Evolutionary conservation across 2,329 filamentous ascomycete genomes (phyloP).

Genomic region (Aphanocladium album): DNA sequence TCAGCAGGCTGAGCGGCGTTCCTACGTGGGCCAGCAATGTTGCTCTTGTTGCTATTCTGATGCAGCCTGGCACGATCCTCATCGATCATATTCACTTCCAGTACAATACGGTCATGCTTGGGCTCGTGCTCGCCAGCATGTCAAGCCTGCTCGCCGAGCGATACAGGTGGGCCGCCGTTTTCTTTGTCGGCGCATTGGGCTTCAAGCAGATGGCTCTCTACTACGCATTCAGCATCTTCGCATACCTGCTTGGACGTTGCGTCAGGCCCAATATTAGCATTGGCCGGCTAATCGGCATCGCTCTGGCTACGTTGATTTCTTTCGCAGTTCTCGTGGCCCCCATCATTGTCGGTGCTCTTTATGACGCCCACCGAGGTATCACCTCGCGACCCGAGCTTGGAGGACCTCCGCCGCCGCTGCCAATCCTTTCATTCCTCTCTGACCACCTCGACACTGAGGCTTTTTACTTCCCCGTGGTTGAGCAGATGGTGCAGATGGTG

Average conservation of each 20-base stretch:
- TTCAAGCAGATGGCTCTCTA: slow-evolving; percentile 99
- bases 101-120: slow-evolving; percentile 98
- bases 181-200: slow-evolving; percentile 88
- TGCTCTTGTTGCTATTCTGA: slow-evolving; percentile 80
- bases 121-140: slow-evolving; percentile 78
- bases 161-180: slow-evolving; percentile 82
- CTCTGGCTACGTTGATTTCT: slow-evolving; percentile 63
- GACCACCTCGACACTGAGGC: slow-evolving; percentile 58
- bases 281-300: slow-evolving; percentile 67
- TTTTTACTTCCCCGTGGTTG: slow-evolving; percentile 66
- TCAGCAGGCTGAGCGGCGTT: slow-evolving; percentile 69
- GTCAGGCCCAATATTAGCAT: slow-evolving; percentile 67
- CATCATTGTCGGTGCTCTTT: slow-evolving; percentile 65
- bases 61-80: slow-evolving; percentile 86
- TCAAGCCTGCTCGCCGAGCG: slow-evolving; percentile 83
- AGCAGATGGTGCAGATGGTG: slow-evolving; percentile 77
- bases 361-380: slow-evolving; percentile 62
- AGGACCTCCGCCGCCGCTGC: slow-evolving; percentile 56
- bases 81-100: slow-evolving; percentile 97
- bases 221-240: slow-evolving; percentile 89
- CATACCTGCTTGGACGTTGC: slow-evolving; percentile 83
- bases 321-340: slow-evolving; percentile 75
- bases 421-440: slow-evolving; percentile 55
- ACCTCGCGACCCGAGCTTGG: slow-evolving; percentile 51
- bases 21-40: slow-evolving; percentile 78